These are phyloP conservation scores for Ascochyta viciae-villosae DNA, from an alignment of 2,329 filamentous ascomycete species.

Conservation along the genomic window DNA sequence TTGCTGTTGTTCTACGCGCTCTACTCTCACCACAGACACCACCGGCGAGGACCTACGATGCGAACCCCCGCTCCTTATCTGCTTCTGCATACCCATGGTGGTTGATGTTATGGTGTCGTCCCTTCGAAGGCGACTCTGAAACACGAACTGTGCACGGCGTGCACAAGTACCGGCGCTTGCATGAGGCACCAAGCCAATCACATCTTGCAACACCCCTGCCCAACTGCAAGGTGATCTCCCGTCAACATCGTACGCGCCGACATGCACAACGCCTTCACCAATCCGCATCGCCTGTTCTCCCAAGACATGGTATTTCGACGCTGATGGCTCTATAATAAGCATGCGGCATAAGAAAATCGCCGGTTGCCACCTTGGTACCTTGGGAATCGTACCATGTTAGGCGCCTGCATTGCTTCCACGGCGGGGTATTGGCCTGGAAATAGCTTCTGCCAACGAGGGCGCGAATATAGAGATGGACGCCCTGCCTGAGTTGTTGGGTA, in stretches of 20 bases:
- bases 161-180: conserved; percentile 37
- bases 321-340: conserved; percentile 41
- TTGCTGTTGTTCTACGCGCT: not conserved
- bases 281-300: conserved; percentile 34
- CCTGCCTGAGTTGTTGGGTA: conserved; percentile 32
- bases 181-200: conserved; percentile 35
- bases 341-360: conserved; percentile 22
- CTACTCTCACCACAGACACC: not conserved
- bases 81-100: conserved; percentile 22
- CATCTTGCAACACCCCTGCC: conserved; percentile 17
- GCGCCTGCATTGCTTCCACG: conserved; percentile 32
- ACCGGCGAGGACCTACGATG: not conserved
- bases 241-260: conserved; percentile 45
- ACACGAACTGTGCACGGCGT: conserved; percentile 34
- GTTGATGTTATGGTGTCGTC: conserved; percentile 17
- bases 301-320: conserved; percentile 37
- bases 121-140: conserved; percentile 27
- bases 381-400: conserved; percentile 40
- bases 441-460: conserved; percentile 22
- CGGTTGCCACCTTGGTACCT: conserved; percentile 1
- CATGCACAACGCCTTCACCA: conserved; percentile 33
- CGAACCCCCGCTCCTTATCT: conserved; percentile 2
- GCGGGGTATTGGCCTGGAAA: conserved; percentile 40
- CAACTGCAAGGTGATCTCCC: conserved; percentile 40
- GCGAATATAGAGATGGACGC: conserved; percentile 47